Percentiles rank a stretch among this genome's conserved stretches.
Conservation (phyloP, 106 monocot species). For the Cymbidium sinense region DNA sequence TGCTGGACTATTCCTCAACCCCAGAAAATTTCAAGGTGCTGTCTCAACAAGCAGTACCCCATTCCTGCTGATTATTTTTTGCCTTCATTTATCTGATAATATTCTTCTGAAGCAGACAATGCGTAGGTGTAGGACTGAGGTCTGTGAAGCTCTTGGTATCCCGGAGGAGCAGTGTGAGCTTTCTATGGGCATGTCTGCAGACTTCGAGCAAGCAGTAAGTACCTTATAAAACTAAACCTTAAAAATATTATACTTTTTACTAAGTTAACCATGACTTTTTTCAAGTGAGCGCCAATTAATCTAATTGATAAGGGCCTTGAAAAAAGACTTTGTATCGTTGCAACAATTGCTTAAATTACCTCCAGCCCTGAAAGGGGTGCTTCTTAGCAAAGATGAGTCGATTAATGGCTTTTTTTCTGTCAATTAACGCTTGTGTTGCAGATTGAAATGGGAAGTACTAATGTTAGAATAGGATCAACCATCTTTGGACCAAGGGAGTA, state of each 20-base stretch:
- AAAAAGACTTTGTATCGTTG: too few relatives aligned
- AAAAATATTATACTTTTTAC: neutral
- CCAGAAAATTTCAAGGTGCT: constrained; percentile 91
- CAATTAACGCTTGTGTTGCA: constrained; percentile 1
- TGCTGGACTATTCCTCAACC: constrained; percentile 86
- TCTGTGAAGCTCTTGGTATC: constrained; percentile 53
- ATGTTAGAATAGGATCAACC: constrained; percentile 37
- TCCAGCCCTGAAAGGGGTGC: too few relatives aligned
- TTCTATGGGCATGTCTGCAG: constrained; percentile 79
- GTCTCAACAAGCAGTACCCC: neutral
- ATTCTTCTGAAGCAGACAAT: constrained; percentile 28
- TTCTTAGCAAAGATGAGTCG: too few relatives aligned
- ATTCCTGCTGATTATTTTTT: neutral
- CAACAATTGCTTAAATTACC: too few relatives aligned
- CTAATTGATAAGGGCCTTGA: too few relatives aligned
- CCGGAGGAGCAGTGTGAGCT: constrained; percentile 65
- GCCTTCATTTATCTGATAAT: neutral
- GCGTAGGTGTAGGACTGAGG: constrained; percentile 39
- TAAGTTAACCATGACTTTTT: too few relatives aligned
- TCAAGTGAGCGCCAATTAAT: too few relatives aligned
- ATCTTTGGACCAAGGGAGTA: constrained; percentile 44
- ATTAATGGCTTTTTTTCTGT: neutral
- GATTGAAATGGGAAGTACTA: constrained; percentile 45
- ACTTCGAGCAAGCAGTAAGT: constrained; percentile 72
- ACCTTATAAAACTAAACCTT: neutral